These are phyloP conservation scores for Blastobotrys robertii DNA, from an alignment of 805 yeast genomes.

Conservation along the genomic window DNA sequence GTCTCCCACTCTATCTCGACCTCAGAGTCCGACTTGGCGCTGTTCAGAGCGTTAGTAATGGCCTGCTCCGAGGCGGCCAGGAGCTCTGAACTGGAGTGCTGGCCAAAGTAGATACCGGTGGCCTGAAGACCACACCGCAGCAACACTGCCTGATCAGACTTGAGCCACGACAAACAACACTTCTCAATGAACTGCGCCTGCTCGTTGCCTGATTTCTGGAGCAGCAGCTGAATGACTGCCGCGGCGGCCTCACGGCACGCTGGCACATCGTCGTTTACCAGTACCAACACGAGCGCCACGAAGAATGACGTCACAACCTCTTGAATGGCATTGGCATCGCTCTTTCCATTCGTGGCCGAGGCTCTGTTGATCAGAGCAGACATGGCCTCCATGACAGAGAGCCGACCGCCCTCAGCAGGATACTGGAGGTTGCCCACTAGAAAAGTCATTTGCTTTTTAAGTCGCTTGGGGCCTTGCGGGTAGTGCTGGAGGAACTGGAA, in stretches of 20 bases:
- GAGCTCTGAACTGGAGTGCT: conserved; percentile 33
- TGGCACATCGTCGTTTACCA: conserved; percentile 66
- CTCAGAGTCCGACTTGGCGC: conserved; percentile 31
- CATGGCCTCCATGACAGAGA: conserved; percentile 82
- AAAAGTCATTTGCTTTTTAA: conserved; percentile 74
- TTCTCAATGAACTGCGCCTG: conserved; percentile 30
- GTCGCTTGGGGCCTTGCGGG: conserved; percentile 81
- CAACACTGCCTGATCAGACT: conserved; percentile 40
- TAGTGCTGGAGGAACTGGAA: conserved; percentile 85
- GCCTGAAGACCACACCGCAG: conserved; percentile 66
- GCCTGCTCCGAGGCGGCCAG: conserved; percentile 33
- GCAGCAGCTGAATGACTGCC: conserved; percentile 44
- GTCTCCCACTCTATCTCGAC: conserved; percentile 62
- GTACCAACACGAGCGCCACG: conserved; percentile 67
- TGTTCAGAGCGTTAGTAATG: conserved; percentile 28
- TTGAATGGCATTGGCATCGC: conserved; percentile 20
- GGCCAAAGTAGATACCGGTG: conserved; percentile 50
- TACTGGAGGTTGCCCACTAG: conserved; percentile 74
- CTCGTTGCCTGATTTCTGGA: conserved; percentile 35
- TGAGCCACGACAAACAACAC: conserved; percentile 54
- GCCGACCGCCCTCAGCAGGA: conserved; percentile 78
- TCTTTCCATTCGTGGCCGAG: conserved; percentile 36
- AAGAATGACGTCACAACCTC: conserved; percentile 55
- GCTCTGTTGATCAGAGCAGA: conserved; percentile 61
- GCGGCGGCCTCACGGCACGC: conserved; percentile 81